Percentiles rank a stretch among this genome's conserved stretches.
Evolutionary conservation across 805 yeast genomes (phyloP).

Genomic region (Lachancea cidri): DNA sequence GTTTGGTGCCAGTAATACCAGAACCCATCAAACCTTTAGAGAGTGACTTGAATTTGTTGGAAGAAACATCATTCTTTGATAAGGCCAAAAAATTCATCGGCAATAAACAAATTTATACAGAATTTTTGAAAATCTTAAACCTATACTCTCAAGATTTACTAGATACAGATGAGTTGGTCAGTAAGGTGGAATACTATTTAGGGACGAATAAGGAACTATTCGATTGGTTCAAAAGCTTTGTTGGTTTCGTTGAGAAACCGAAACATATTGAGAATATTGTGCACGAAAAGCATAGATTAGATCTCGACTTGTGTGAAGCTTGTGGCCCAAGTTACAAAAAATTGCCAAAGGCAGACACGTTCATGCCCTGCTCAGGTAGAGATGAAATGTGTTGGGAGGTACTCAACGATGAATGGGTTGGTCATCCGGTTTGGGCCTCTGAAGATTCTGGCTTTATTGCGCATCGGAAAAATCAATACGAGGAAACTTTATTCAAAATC

Average conservation of each 20-base stretch:
- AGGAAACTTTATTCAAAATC: conserved; percentile 87
- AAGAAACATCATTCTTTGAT: conserved; percentile 88
- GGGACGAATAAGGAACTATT: conserved; percentile 76
- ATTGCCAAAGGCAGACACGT: conserved; percentile 88
- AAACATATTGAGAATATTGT: conserved; percentile 79
- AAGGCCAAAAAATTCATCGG: conserved; percentile 84
- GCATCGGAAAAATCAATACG: conserved; percentile 97
- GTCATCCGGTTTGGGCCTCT: conserved; percentile 99
- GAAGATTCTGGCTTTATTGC: conserved; percentile 98
- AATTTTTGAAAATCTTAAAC: conserved; percentile 83
- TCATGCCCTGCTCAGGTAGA: conserved; percentile 96
- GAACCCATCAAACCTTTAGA: conserved; percentile 66
- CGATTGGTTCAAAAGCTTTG: conserved; percentile 89
- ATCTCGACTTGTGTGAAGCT: conserved; percentile 83
- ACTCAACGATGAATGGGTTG: conserved; percentile 97
- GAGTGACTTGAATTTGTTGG: conserved; percentile 58
- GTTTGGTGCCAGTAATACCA: conserved; percentile 78
- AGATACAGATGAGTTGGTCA: conserved; percentile 75
- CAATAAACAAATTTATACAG: conserved; percentile 85
- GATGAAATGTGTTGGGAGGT: conserved; percentile 99
- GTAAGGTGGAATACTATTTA: conserved; percentile 76
- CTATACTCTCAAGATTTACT: conserved; percentile 87
- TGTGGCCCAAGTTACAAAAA: conserved; percentile 94
- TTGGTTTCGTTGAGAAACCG: conserved; percentile 83
- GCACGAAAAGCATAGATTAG: conserved; percentile 86